phyloP scores from a whole-genome alignment of 2,329 filamentous ascomycete species.

The Lachnellula occidentalis region DNA sequence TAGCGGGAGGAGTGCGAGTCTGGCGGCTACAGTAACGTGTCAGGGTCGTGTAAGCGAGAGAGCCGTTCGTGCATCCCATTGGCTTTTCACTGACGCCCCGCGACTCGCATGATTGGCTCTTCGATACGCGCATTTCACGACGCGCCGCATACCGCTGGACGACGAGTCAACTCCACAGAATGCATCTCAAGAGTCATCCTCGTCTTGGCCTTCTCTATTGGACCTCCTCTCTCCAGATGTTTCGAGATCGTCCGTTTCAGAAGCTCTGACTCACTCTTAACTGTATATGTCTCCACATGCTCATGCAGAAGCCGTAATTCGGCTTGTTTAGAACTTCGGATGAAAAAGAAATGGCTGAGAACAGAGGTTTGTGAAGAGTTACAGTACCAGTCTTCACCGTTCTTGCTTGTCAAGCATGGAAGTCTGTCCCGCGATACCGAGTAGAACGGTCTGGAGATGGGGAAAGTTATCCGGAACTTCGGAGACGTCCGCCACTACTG shows the following conservation, averaged over 20 bases:
- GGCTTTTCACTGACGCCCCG: constrained; percentile 1
- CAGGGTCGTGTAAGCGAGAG: constrained; percentile 25
- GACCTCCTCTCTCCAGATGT: constrained; percentile 15
- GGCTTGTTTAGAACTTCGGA: not conserved
- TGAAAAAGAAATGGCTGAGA: constrained; percentile 7
- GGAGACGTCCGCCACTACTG: not conserved
- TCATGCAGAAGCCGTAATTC: constrained; percentile 20
- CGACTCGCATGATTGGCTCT: not conserved
- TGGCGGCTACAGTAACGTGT: constrained; percentile 23
- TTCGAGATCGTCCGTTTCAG: constrained; percentile 28
- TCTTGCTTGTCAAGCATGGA: not conserved
- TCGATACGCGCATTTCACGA: constrained; percentile 20
- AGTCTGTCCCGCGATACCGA: not conserved
- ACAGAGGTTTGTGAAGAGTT: not conserved
- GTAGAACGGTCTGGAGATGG: not conserved
- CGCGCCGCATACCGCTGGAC: constrained; percentile 24
- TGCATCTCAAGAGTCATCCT: constrained; percentile 15
- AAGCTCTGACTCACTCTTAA: constrained; percentile 24
- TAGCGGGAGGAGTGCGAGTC: constrained; percentile 6
- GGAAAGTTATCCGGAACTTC: not conserved
- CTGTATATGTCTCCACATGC: constrained; percentile 19
- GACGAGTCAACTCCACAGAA: constrained; percentile 11
- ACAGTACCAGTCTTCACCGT: too few relatives aligned
- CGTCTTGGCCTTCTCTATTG: constrained; percentile 17
- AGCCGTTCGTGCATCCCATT: constrained; percentile 15